These are phyloP conservation scores for Penicillium expansum DNA, from an alignment of 2,329 filamentous ascomycete genomes.

Conservation along the genomic window DNA sequence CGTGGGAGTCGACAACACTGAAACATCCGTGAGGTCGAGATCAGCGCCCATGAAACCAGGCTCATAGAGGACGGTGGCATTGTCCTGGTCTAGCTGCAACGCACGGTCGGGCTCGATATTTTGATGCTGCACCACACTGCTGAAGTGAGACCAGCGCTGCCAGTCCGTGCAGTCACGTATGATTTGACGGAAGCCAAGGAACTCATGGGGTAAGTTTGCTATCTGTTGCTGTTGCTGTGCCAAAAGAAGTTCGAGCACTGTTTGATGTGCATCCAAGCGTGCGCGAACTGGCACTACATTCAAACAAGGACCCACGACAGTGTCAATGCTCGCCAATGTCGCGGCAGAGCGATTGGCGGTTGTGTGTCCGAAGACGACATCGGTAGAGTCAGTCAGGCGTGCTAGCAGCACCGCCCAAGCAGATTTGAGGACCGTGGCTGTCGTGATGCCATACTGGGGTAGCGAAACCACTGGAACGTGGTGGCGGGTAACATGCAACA, in stretches of 20 bases:
- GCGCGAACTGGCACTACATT: slow-evolving; percentile 29
- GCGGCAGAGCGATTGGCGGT: slow-evolving; percentile 49
- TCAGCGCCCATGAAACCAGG: slow-evolving; percentile 3
- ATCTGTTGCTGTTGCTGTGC: slow-evolving; percentile 52
- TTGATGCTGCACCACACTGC: slow-evolving; percentile 55
- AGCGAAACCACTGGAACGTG: slow-evolving; percentile 10
- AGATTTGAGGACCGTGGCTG: slow-evolving; percentile 51
- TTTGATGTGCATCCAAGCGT: slow-evolving; percentile 20
- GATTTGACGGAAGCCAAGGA: slow-evolving; percentile 53
- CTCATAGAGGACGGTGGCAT: neutral
- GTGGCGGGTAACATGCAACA: neutral
- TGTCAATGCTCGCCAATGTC: slow-evolving; percentile 34
- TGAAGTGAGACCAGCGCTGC: slow-evolving; percentile 55
- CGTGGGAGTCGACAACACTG: neutral
- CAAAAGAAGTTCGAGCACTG: slow-evolving; percentile 48
- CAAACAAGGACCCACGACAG: slow-evolving; percentile 28
- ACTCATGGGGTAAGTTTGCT: slow-evolving; percentile 50
- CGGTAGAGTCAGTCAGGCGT: slow-evolving; percentile 48
- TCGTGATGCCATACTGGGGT: slow-evolving; percentile 22
- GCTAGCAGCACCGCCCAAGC: slow-evolving; percentile 59
- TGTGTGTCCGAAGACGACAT: slow-evolving; percentile 58
- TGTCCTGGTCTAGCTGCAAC: neutral
- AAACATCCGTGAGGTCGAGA: slow-evolving; percentile 2
- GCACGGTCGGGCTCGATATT: slow-evolving; percentile 21
- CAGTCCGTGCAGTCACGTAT: slow-evolving; percentile 55